Evolutionary conservation across 257 asterid species (phyloP).

Genomic region (Solanum boliviense): DNA sequence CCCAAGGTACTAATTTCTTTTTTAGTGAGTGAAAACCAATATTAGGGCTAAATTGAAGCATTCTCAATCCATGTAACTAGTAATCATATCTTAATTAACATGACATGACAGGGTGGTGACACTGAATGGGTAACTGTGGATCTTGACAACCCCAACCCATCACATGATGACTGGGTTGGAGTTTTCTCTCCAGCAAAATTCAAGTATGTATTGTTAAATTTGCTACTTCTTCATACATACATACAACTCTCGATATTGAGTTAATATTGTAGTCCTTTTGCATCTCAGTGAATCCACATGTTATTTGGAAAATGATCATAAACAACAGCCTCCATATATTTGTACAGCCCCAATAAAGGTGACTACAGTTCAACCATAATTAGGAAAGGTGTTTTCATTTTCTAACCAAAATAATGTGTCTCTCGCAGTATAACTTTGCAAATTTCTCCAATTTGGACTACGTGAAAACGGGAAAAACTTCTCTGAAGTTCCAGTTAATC

Average conservation of each 20-base stretch:
- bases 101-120: conserved; percentile 55
- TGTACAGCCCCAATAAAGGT: conserved; percentile 90
- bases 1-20: conserved; percentile 16
- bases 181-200: conserved; percentile 90
- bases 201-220: conserved; percentile 33
- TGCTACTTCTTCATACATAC: not conserved
- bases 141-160: conserved; percentile 41
- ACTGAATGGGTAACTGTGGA: conserved; percentile 48
- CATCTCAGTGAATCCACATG: conserved; percentile 61
- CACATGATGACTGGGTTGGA: conserved; percentile 79
- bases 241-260: not conserved
- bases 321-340: conserved; percentile 52
- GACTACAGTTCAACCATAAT: not conserved
- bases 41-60: not conserved
- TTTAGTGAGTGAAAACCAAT: no score
- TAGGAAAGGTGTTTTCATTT: not conserved
- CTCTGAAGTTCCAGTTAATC: conserved; percentile 54
- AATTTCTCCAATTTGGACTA: conserved; percentile 46
- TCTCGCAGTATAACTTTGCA: conserved; percentile 66
- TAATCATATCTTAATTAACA: not conserved
- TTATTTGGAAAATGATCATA: conserved; percentile 25
- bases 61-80: no score
- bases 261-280: not conserved
- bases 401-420: conserved; percentile 1
- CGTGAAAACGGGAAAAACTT: conserved; percentile 51